Conservation (phyloP, 352 stramenopile genomes). For the Phytophthora capsici region DNA sequence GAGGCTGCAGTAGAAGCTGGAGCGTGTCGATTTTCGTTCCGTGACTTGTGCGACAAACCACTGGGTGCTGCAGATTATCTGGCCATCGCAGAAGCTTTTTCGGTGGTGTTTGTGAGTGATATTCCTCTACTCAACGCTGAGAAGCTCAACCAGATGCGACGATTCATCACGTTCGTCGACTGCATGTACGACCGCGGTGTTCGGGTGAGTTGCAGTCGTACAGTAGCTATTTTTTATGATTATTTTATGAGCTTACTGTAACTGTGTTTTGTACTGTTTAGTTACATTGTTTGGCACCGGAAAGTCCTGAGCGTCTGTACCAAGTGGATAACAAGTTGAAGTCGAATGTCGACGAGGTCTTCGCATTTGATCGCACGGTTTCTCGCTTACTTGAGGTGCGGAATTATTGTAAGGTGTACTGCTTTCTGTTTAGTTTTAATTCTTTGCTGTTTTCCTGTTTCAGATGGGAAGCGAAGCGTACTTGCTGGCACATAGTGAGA, state of each 20-base stretch:
- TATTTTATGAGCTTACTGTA: slow-evolving; percentile 11
- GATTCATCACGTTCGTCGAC: slow-evolving; percentile 99
- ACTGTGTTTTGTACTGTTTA: slow-evolving; percentile 24
- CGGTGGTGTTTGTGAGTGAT: slow-evolving; percentile 92
- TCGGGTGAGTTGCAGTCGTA: slow-evolving; percentile 46
- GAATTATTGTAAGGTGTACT: neutral
- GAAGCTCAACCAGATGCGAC: slow-evolving; percentile 92
- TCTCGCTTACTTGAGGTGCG: slow-evolving; percentile 85
- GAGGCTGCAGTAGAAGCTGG: slow-evolving; percentile 56
- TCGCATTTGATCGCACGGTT: slow-evolving; percentile 88
- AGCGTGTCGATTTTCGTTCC: slow-evolving; percentile 94
- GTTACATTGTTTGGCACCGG: slow-evolving; percentile 78
- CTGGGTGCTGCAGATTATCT: slow-evolving; percentile 95
- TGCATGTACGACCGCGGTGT: slow-evolving; percentile 96
- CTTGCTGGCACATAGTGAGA: slow-evolving; percentile 57
- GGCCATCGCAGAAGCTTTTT: slow-evolving; percentile 88
- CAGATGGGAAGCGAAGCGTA: slow-evolving; percentile 83
- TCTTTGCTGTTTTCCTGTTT: neutral
- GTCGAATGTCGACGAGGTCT: slow-evolving; percentile 77
- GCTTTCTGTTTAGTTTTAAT: neutral
- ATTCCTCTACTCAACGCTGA: slow-evolving; percentile 90
- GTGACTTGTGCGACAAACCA: slow-evolving; percentile 95
- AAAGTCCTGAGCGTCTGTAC: slow-evolving; percentile 68
- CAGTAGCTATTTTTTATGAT: neutral
- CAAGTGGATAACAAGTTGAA: slow-evolving; percentile 63